Conservation (phyloP, 441 rosid genomes). For the Brassica balearica region DNA sequence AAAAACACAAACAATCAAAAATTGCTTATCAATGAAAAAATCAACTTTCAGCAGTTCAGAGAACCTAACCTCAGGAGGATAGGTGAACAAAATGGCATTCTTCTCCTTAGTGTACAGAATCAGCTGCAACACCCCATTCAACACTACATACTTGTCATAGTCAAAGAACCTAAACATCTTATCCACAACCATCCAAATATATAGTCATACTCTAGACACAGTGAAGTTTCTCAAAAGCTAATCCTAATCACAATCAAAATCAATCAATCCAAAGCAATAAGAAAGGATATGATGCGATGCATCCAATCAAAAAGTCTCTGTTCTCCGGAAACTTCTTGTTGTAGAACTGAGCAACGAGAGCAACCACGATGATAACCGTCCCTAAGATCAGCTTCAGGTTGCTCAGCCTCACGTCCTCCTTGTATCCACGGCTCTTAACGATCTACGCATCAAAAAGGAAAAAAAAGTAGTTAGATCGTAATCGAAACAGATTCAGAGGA, state of each 20-base stretch:
- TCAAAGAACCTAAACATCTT: constrained; percentile 37
- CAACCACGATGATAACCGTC: constrained; percentile 64
- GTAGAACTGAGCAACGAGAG: constrained; percentile 95
- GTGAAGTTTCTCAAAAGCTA: neutral
- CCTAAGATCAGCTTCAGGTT: constrained; percentile 77
- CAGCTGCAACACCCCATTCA: constrained; percentile 88
- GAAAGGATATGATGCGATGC: constrained; percentile 92
- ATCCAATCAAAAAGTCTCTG: constrained; percentile 75
- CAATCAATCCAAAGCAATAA: constrained; percentile 6
- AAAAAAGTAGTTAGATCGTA: neutral
- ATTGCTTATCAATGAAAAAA: constrained; percentile 11
- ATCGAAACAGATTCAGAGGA: neutral
- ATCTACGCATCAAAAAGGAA: constrained; percentile 48
- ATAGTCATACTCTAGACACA: neutral
- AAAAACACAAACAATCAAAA: neutral
- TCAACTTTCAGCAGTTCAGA: neutral
- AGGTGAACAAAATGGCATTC: constrained; percentile 88
- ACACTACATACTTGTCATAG: constrained; percentile 48
- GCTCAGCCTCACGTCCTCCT: constrained; percentile 88
- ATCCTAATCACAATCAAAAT: constrained; percentile 1
- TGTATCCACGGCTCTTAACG: constrained; percentile 79
- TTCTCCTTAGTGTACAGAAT: constrained; percentile 84
- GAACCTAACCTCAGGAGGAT: constrained; percentile 78
- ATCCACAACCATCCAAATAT: neutral
- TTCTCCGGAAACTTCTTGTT: constrained; percentile 98